These are phyloP conservation scores for Auxenochlorella pyrenoidosa DNA, from an alignment of 139 green algal species.

Conservation along the genomic window DNA sequence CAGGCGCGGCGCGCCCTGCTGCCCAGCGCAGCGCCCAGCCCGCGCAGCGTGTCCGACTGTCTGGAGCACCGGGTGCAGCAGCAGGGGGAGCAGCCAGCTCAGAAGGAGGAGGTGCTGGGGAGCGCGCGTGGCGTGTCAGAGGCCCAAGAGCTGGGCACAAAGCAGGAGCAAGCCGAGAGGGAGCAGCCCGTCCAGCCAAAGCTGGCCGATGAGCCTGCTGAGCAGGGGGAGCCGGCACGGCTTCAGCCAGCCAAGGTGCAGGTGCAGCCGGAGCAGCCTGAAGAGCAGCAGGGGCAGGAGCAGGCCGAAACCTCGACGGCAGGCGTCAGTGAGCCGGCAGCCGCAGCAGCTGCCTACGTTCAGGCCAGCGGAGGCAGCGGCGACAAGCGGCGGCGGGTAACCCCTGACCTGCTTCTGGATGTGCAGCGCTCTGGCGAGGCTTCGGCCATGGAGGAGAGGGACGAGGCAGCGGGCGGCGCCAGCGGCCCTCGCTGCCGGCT, in stretches of 20 bases:
- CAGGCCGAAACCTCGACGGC: background rate
- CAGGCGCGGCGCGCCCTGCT: constrained; percentile 18
- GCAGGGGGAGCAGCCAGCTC: too few relatives aligned
- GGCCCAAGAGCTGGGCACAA: too few relatives aligned
- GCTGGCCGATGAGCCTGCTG: background rate
- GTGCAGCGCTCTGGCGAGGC: background rate
- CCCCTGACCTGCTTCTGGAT: constrained; percentile 4
- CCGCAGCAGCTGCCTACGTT: background rate
- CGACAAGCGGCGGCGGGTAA: constrained; percentile 29
- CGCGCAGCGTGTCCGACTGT: background rate
- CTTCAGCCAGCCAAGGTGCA: too few relatives aligned
- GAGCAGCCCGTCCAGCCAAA: too few relatives aligned
- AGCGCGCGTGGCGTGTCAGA: background rate
- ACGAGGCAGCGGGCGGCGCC: background rate
- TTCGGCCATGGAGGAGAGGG: background rate
- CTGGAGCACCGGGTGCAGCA: background rate
- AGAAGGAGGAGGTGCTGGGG: background rate
- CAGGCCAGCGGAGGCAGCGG: background rate
- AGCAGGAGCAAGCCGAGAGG: too few relatives aligned
- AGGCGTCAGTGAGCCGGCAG: background rate
- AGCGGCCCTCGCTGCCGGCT: background rate
- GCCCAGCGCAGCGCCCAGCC: background rate
- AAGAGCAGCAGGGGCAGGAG: background rate
- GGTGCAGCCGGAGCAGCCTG: background rate
- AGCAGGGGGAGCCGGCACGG: background rate